Evolutionary conservation across 2,329 filamentous ascomycete genomes (phyloP), one percentile per base, ranked within the genome.

Genomic region (Sclerotinia borealis): DNA sequence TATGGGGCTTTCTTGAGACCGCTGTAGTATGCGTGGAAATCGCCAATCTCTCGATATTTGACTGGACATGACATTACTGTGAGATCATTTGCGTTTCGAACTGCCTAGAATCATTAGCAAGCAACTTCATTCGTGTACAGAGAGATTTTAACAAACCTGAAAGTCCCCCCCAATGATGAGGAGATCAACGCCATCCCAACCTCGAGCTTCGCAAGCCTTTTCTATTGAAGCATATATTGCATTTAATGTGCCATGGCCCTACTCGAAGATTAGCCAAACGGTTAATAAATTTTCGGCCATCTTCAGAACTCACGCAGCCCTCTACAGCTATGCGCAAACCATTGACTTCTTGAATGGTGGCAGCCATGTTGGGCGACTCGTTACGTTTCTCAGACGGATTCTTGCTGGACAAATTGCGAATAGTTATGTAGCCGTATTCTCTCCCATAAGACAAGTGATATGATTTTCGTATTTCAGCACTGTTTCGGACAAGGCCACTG

Each of bases 161-260:
- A 99, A 99, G 74, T 99, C 95, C 34, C 95, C 95, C 63, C 93
- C 92, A 71, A 99, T 96, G 72, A 99, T 96, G 69, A 99, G 79
- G 13, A 97, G 78, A 75, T 99, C 95, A 36, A 98, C 86, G 39
- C 83, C 85, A 68, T 89, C 81, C 93, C 93, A 97, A 29, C 83
- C 83, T 70, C 90, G 89, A 51, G 83, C 79, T 68, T 85, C 79
- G 75, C 88, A 91, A 11, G 91, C 83, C 67, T 84, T 81, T 47
- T 83, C 79, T 31, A 96, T 85, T 1, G 91, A 88, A 1, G 89
- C 85, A 76, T 98, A 99, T 70, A 99, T 98, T 63, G 91, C 90
- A 74, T 98, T 85, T 59, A 99, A 85, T 0, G 88, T 91, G 67
- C 95, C 95, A 77, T 99, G 95, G 64, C 93, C 93, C 91, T 95